phyloP scores from a whole-genome alignment of 164 flowering plant species.

The Vitis rupestris region DNA sequence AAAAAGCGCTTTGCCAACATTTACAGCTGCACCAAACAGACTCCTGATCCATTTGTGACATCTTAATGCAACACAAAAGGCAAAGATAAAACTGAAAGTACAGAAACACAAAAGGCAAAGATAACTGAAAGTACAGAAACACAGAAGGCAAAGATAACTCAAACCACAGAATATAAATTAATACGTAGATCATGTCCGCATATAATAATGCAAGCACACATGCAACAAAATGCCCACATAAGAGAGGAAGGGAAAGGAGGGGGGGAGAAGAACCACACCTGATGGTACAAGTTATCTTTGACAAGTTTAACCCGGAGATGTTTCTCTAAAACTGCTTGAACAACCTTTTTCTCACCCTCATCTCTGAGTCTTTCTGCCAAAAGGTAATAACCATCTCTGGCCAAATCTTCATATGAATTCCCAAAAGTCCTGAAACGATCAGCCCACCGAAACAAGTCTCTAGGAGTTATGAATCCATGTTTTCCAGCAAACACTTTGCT shows the following conservation, averaged over 20 bases:
- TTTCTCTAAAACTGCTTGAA: constrained; percentile 68
- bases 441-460: constrained; percentile 98
- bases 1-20: too few species aligned
- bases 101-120: too few species aligned
- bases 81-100: too few species aligned
- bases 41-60: too few species aligned
- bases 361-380: constrained; percentile 85
- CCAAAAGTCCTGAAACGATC: constrained; percentile 61
- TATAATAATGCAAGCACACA: neutral
- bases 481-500: constrained; percentile 96
- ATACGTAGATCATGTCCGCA: too few species aligned
- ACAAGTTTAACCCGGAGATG: constrained; percentile 52
- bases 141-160: too few species aligned
- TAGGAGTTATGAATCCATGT: constrained; percentile 94
- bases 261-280: constrained; percentile 37
- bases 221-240: neutral
- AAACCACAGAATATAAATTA: too few species aligned
- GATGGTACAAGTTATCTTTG: constrained; percentile 48
- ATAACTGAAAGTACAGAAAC: too few species aligned
- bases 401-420: constrained; percentile 69
- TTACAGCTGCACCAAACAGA: too few species aligned
- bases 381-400: constrained; percentile 81
- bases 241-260: neutral
- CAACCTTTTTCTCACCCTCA: constrained; percentile 66
- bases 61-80: too few species aligned